A percentile compares a stretch with the other conserved stretches of the same genome.
Evolutionary conservation across 257 asterid species (phyloP).

Genomic region (Jasminum sambac): DNA sequence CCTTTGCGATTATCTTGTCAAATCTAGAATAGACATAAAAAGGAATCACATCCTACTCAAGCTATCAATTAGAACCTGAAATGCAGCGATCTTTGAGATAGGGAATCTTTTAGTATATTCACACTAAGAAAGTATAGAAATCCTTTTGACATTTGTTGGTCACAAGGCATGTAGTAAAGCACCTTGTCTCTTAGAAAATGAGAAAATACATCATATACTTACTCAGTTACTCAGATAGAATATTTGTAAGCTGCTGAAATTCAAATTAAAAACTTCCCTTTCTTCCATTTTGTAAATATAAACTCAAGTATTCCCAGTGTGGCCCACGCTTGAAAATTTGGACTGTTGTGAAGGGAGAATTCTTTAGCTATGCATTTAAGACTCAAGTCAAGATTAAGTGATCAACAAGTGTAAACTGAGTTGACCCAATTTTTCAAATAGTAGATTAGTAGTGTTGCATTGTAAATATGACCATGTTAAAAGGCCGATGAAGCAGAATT

Average conservation of each 20-base stretch:
- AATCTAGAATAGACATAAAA: conserved; percentile 43
- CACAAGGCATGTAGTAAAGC: background rate
- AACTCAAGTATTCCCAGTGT: background rate
- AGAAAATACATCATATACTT: background rate
- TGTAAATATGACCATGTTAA: background rate
- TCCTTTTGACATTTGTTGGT: background rate
- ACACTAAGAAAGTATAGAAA: background rate
- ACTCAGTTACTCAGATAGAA: background rate
- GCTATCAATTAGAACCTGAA: background rate
- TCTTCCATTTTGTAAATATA: background rate
- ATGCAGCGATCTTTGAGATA: background rate
- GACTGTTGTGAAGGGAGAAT: background rate
- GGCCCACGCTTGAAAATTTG: background rate
- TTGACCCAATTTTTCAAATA: background rate
- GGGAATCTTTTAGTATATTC: background rate
- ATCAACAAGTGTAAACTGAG: background rate
- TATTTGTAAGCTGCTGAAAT: background rate
- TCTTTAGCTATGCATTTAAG: background rate
- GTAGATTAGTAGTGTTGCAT: too few species aligned
- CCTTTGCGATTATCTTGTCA: conserved; percentile 93
- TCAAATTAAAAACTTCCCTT: background rate
- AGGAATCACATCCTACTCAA: conserved; percentile 17
- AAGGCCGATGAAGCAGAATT: background rate
- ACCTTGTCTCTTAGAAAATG: background rate
- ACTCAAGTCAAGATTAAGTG: background rate